phyloP scores from a whole-genome alignment of 345 rosid genomes.

The Heritiera littoralis region DNA sequence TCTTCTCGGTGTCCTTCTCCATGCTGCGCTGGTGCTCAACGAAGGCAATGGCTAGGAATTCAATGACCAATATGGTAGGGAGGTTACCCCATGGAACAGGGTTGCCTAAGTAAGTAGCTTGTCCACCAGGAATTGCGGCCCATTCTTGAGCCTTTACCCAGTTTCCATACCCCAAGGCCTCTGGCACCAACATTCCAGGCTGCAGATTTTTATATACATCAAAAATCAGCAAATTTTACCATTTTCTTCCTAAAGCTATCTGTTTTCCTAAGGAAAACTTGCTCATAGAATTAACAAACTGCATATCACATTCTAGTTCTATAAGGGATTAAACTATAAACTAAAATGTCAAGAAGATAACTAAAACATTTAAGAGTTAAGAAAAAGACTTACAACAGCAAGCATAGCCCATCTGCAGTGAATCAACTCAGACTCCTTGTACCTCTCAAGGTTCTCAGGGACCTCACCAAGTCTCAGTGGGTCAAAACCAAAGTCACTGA shows the following conservation, averaged over 20 bases:
- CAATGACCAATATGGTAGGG: slow-evolving; percentile 79
- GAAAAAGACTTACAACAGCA: slow-evolving; percentile 70
- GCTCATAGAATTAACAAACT: neutral
- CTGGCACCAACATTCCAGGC: slow-evolving; percentile 94
- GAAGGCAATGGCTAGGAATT: slow-evolving; percentile 80
- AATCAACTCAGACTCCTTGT: slow-evolving; percentile 90
- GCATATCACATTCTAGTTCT: neutral
- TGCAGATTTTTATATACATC: slow-evolving; percentile 26
- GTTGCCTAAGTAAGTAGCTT: slow-evolving; percentile 90
- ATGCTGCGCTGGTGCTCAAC: slow-evolving; percentile 98
- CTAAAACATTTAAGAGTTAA: neutral
- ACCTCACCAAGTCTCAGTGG: slow-evolving; percentile 90
- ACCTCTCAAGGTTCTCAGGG: slow-evolving; percentile 94
- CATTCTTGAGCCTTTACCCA: slow-evolving; percentile 98
- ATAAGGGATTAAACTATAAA: neutral
- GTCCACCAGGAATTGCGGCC: slow-evolving; percentile 95
- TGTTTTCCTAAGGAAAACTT: neutral
- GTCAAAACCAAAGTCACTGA: slow-evolving; percentile 97
- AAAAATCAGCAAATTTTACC: neutral
- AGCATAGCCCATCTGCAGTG: slow-evolving; percentile 99
- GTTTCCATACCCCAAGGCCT: slow-evolving; percentile 90
- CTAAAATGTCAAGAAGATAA: neutral
- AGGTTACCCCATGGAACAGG: slow-evolving; percentile 98
- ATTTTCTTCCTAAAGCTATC: too few species aligned
- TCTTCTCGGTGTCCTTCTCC: slow-evolving; percentile 95